Evolutionary conservation across 2,329 filamentous ascomycete species (phyloP), one percentile per base, ranked within the genome.

Genomic region (Byssothecium circinans): DNA sequence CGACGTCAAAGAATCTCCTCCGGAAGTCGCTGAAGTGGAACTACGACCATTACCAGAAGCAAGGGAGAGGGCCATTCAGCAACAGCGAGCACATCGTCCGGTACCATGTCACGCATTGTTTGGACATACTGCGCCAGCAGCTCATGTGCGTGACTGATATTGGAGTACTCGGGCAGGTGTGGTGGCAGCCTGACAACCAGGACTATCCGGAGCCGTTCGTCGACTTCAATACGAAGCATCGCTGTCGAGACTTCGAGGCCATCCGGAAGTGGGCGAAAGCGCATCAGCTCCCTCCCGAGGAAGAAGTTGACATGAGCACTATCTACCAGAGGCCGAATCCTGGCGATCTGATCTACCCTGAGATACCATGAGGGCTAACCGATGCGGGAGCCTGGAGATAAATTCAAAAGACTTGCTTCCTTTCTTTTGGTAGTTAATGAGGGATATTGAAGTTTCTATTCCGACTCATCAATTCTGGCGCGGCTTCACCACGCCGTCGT

Each of bases 401-500:
- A n/a, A n/a, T n/a, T n/a, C n/a, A n/a, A n/a, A n/a, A n/a, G n/a
- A n/a, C n/a, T n/a, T n/a, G n/a, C n/a, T n/a, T n/a, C n/a, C n/a
- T n/a, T n/a, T n/a, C n/a, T n/a, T n/a, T n/a, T n/a, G n/a, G n/a
- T n/a, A n/a, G n/a, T n/a, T n/a, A n/a, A n/a, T n/a, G n/a, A n/a
- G n/a, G n/a, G 29, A 14, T 32, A 14, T 32, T 14, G 12, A 12
- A 32, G 12, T 32, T 5, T n/a, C 5, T 14, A 32, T 36, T 19
- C 19, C 15, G 8, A 10, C 33, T 10, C 19, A 22, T 22, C 58
- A 92, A 67, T 94, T 94, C 69, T 92, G 89, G 47, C 89, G 79
- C 19, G 89, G 89, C 75, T 92, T 94, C 43, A 92, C 87, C 54
- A 91, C 84, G n/a, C 88, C 89, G 68, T 92, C 88, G 61, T 92